A percentile compares a stretch with the other conserved stretches of the same genome.
These are phyloP conservation scores for Mucor saturninus DNA, from an alignment of 371 early-diverging fungal genomes.

Conservation along the genomic window DNA sequence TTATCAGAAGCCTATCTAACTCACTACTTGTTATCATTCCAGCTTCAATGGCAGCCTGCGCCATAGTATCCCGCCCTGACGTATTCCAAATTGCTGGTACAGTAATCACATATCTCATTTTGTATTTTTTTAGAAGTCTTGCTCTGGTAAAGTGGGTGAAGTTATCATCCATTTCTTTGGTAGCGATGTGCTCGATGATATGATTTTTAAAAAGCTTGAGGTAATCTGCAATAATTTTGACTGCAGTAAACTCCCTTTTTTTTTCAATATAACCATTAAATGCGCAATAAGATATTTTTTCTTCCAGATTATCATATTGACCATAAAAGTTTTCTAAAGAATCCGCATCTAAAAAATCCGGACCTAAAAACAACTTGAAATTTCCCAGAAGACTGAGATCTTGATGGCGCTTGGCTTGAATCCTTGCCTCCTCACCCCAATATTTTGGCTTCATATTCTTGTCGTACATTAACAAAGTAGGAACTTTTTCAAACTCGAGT, in stretches of 20 bases:
- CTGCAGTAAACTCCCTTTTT: background rate
- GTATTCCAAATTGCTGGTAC: constrained; percentile 47
- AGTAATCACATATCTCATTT: background rate
- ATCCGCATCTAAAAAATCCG: background rate
- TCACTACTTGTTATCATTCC: constrained; percentile 34
- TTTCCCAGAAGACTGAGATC: background rate
- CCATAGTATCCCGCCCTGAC: constrained; percentile 38
- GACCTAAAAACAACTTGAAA: constrained; percentile 7
- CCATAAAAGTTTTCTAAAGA: constrained; percentile 2
- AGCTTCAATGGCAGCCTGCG: constrained; percentile 41
- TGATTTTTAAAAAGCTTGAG: background rate
- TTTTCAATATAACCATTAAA: too few relatives aligned
- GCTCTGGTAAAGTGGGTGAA: background rate
- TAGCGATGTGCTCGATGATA: background rate
- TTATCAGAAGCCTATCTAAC: constrained; percentile 41
- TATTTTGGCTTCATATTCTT: background rate
- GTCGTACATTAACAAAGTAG: background rate
- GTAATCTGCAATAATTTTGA: constrained; percentile 4
- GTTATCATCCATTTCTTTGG: background rate
- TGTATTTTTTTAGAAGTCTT: background rate
- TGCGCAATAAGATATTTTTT: too few relatives aligned
- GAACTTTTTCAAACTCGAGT: background rate
- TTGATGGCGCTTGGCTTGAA: too few relatives aligned
- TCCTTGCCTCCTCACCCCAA: background rate
- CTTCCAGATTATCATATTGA: too few relatives aligned